Evolutionary conservation across 345 rosid genomes (phyloP), one percentile per base, ranked within the genome.

Genomic region (Toxicodendron radicans): DNA sequence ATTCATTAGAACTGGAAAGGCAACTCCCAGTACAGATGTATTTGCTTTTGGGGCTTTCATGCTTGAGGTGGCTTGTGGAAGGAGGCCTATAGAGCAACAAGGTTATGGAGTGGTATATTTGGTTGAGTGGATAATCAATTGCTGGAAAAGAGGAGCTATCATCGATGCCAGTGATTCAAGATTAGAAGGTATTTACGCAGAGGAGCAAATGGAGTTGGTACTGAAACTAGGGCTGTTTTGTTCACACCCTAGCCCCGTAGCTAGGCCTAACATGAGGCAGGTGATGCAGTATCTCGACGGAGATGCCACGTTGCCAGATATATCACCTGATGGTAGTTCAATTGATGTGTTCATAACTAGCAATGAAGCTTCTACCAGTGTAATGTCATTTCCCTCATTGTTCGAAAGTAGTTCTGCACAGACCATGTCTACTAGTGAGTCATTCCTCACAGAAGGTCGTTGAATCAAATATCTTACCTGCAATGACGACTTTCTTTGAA

Each of bases 61-160:
- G 35, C 90, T 89, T 1, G 90, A 89, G 69, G 79, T 87, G 5
- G 84, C 82, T 46, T 83, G 89, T n/a, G 92, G 90, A 58, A 83
- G 82, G 76, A 86, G 77, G 64, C 87, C 87, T 0, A 57, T 86
- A 1, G 77, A 78, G 72, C 49, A 17, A 3, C 33, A 0, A 45
- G 27, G 13, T 11, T 17, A 60, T 12, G 84, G 63, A 68, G 76
- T 77, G 7, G 64, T 69, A 2, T 52, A 24, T 72, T 24, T 87
- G 59, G 73, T 83, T 64, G 86, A 80, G 6, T 75, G 85, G 83
- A 85, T 82, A 13, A 43, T 45, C 7, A 78, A 78, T 1, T 71
- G 62, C 58, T 79, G 88, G 85, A 73, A 35, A 48, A 73, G 66
- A 51, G 70, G 73, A 16, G 51, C 18, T 5, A 57, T 83, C 20